phyloP scores from a whole-genome alignment of 768 basidiomycete species.

The Trametes cubensis region DNA sequence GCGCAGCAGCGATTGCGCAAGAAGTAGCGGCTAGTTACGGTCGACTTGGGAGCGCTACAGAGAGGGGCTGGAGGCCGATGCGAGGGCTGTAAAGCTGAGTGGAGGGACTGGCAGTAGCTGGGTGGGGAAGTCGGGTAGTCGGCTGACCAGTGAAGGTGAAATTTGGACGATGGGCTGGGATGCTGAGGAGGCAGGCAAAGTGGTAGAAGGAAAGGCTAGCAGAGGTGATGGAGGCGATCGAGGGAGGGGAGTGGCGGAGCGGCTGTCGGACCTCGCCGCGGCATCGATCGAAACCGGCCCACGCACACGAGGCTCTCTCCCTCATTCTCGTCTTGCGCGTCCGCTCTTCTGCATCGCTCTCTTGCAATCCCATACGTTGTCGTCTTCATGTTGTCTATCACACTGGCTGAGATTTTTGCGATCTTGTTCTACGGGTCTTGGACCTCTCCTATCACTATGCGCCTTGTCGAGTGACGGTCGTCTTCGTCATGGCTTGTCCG shows the following conservation, averaged over 20 bases:
- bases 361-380: neutral
- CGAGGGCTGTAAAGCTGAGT: too few species aligned
- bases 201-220: neutral
- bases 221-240: neutral
- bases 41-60: neutral
- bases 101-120: neutral
- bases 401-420: too few species aligned
- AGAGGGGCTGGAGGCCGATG: neutral
- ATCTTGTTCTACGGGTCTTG: too few species aligned
- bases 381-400: neutral
- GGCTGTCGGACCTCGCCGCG: slow-evolving; percentile 2
- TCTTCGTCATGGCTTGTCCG: too few species aligned
- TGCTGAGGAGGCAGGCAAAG: too few species aligned
- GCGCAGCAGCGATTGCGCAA: too few species aligned
- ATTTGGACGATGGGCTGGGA: neutral
- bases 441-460: too few species aligned
- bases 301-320: neutral
- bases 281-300: slow-evolving; percentile 6
- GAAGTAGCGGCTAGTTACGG: neutral
- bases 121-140: neutral
- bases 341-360: neutral
- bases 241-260: slow-evolving; percentile 3
- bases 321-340: neutral
- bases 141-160: neutral
- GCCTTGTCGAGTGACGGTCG: too few species aligned